phyloP scores from a whole-genome alignment of 768 basidiomycete genomes.

The Tubosaeta brunneosetosa region DNA sequence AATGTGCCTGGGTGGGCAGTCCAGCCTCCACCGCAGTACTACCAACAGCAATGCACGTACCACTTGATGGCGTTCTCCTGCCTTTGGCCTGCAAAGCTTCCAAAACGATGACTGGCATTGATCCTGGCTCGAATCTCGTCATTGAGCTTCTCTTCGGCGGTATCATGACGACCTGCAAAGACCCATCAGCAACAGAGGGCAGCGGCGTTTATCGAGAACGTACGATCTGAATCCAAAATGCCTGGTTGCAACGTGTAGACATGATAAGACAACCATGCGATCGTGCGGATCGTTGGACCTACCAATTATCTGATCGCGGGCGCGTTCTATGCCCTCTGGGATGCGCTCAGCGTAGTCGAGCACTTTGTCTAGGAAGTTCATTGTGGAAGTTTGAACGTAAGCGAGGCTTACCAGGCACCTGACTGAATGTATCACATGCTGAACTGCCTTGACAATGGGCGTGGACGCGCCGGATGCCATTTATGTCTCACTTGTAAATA shows the following conservation, averaged over 20 bases:
- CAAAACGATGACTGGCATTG: constrained; percentile 73
- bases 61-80: constrained; percentile 77
- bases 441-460: constrained; percentile 1
- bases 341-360: constrained; percentile 32
- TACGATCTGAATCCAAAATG: constrained; percentile 32
- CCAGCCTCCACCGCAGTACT: neutral
- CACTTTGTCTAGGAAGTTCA: constrained; percentile 40
- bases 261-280: neutral
- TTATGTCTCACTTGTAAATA: neutral
- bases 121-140: constrained; percentile 76
- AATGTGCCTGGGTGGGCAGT: constrained; percentile 53
- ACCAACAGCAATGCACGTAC: constrained; percentile 33
- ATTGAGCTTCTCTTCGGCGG: constrained; percentile 61
- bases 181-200: neutral
- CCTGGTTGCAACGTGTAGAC: constrained; percentile 20
- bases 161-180: constrained; percentile 60
- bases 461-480: neutral
- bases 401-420: neutral
- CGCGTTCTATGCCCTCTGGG: constrained; percentile 35
- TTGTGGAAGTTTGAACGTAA: constrained; percentile 16
- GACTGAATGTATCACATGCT: neutral
- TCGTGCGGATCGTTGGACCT: constrained; percentile 1
- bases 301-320: constrained; percentile 36
- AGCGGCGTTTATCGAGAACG: constrained; percentile 7
- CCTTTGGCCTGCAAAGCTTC: constrained; percentile 76